Conservation (phyloP, 1,284 basidiomycete species). For the Rhodofomes roseus region DNA sequence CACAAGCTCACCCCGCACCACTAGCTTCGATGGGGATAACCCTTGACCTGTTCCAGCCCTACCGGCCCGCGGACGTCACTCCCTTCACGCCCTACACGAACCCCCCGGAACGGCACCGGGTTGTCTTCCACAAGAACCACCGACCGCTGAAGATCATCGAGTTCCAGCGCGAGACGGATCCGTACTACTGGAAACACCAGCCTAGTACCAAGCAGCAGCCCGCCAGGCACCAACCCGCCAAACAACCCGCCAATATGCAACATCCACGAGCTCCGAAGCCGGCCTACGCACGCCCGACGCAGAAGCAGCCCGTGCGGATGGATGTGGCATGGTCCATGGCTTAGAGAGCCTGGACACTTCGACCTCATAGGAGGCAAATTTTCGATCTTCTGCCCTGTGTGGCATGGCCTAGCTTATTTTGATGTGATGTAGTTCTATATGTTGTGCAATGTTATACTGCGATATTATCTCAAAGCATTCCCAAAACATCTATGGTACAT, state of each 20-base stretch:
- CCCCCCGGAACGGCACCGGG: neutral
- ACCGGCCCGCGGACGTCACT: neutral
- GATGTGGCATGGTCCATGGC: slow-evolving; percentile 18
- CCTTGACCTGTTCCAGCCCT: neutral
- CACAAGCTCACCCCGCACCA: neutral
- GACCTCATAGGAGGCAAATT: neutral
- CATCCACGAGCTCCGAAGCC: slow-evolving; percentile 4
- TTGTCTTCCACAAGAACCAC: slow-evolving; percentile 8
- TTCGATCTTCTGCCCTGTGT: neutral
- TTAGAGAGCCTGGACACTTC: neutral
- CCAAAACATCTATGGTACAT: too few species aligned
- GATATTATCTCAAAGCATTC: too few species aligned
- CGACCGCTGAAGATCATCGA: slow-evolving; percentile 18
- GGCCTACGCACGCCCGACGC: neutral
- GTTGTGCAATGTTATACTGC: too few species aligned
- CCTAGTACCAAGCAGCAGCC: neutral
- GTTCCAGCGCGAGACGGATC: slow-evolving; percentile 14
- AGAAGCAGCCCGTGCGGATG: slow-evolving; percentile 4
- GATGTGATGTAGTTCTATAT: neutral
- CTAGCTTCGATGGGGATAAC: neutral
- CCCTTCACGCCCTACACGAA: slow-evolving; percentile 1
- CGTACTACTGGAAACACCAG: slow-evolving; percentile 12
- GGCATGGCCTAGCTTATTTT: neutral
- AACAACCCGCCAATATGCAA: slow-evolving; percentile 3
- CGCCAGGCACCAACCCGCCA: neutral